These are phyloP conservation scores for Diaporthe sp. DNA, from an alignment of 2,329 filamentous ascomycete species.

Conservation along the genomic window DNA sequence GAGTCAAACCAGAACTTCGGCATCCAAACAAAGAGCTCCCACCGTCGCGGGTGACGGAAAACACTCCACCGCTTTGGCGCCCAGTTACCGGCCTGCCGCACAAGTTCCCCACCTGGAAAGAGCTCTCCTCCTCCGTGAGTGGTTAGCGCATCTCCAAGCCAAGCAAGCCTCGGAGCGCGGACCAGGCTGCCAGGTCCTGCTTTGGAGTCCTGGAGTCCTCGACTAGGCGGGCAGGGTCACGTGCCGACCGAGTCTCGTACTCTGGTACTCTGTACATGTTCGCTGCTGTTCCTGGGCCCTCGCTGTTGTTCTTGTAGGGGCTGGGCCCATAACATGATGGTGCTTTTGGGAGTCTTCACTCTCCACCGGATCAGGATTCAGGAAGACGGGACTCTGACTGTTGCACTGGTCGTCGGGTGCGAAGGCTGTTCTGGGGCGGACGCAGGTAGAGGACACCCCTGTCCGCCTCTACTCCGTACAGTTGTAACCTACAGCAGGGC, in stretches of 20 bases:
- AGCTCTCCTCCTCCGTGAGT: constrained; percentile 14
- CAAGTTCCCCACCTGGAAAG: constrained; percentile 11
- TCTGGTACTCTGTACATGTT: no score
- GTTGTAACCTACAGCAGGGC: not conserved
- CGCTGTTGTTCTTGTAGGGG: not conserved
- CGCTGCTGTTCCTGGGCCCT: not conserved
- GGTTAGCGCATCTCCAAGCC: constrained; percentile 9
- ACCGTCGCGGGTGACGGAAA: constrained; percentile 13
- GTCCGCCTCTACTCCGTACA: not conserved
- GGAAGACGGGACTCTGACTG: not conserved
- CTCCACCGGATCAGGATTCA: not conserved
- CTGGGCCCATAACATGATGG: not conserved
- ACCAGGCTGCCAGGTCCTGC: not conserved
- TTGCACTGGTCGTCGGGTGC: not conserved
- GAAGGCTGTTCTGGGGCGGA: not conserved
- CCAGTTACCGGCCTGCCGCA: not conserved
- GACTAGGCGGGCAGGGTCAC: constrained; percentile 1
- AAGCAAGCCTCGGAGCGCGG: not conserved
- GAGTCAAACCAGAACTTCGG: not conserved
- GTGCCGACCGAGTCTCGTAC: no score
- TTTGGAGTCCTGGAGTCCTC: not conserved
- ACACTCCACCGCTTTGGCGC: constrained; percentile 21
- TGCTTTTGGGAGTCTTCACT: not conserved
- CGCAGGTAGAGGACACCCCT: not conserved
- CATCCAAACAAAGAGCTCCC: constrained; percentile 13